Evolutionary conservation across 2,329 filamentous ascomycete species (phyloP).

Genomic region (Allantophomopsis cytisporea): DNA sequence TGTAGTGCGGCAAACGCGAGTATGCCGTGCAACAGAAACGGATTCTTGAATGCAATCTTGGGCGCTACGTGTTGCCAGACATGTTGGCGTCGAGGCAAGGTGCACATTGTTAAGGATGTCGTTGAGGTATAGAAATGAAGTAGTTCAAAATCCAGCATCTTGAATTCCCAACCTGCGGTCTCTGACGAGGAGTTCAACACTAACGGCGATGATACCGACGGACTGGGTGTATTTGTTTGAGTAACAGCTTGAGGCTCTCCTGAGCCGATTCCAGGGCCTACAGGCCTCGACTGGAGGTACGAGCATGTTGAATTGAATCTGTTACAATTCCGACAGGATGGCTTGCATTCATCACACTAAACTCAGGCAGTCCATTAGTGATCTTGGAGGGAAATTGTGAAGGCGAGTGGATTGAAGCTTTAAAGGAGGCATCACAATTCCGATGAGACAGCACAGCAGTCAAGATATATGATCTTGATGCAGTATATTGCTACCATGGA

Average conservation of each 20-base stretch:
- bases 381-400: too few relatives aligned
- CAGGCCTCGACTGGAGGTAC: neutral
- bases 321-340: constrained; percentile 7
- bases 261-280: too few relatives aligned
- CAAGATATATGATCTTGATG: too few relatives aligned
- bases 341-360: constrained; percentile 10
- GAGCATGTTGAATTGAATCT: constrained; percentile 6
- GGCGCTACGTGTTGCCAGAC: constrained; percentile 12
- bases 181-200: neutral
- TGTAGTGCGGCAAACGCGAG: constrained; percentile 22
- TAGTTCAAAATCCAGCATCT: constrained; percentile 25
- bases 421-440: too few relatives aligned
- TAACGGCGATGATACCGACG: neutral
- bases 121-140: constrained; percentile 27
- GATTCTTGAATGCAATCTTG: constrained; percentile 11
- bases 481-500: too few relatives aligned
- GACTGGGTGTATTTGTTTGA: too few relatives aligned
- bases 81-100: constrained; percentile 1
- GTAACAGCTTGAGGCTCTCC: too few relatives aligned
- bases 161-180: constrained; percentile 3
- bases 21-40: constrained; percentile 22
- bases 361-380: too few relatives aligned
- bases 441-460: too few relatives aligned
- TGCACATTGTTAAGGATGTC: constrained; percentile 16
- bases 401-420: too few relatives aligned